phyloP scores from a whole-genome alignment of 192 early-diverging fungal species.

The Umbelopsis sp. region DNA sequence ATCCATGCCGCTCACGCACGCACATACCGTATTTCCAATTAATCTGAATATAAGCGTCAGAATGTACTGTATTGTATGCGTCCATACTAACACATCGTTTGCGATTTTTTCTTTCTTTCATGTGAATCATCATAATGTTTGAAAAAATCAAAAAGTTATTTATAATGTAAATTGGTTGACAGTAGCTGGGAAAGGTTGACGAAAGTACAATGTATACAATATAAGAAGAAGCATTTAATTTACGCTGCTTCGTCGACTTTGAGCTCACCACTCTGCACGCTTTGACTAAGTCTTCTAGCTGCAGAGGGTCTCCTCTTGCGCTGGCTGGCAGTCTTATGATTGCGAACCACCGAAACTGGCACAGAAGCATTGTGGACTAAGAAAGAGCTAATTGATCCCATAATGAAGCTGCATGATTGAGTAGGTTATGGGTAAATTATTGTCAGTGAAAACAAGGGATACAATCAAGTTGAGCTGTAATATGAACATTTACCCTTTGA shows the following conservation, averaged over 20 bases:
- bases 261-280: slow-evolving; percentile 35
- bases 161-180: too few species aligned
- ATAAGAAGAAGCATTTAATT: neutral
- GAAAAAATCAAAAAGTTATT: too few species aligned
- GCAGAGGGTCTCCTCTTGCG: slow-evolving; percentile 29
- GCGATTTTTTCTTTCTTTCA: too few species aligned
- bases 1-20: too few species aligned
- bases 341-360: slow-evolving; percentile 52
- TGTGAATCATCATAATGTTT: too few species aligned
- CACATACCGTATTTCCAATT: too few species aligned
- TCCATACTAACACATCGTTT: too few species aligned
- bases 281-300: slow-evolving; percentile 42
- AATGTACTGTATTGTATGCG: too few species aligned
- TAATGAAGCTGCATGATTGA: slow-evolving; percentile 48
- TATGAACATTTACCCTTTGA: slow-evolving; percentile 56
- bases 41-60: too few species aligned
- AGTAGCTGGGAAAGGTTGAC: neutral
- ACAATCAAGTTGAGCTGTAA: neutral
- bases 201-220: neutral
- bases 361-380: slow-evolving; percentile 54
- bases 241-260: slow-evolving; percentile 39
- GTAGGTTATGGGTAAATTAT: too few species aligned
- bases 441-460: too few species aligned
- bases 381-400: slow-evolving; percentile 54
- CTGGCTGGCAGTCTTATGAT: slow-evolving; percentile 43